Percentiles rank a stretch among this genome's conserved stretches.
Evolutionary conservation across 2,329 filamentous ascomycete genomes (phyloP).

Genomic region (Epichloe typhina): DNA sequence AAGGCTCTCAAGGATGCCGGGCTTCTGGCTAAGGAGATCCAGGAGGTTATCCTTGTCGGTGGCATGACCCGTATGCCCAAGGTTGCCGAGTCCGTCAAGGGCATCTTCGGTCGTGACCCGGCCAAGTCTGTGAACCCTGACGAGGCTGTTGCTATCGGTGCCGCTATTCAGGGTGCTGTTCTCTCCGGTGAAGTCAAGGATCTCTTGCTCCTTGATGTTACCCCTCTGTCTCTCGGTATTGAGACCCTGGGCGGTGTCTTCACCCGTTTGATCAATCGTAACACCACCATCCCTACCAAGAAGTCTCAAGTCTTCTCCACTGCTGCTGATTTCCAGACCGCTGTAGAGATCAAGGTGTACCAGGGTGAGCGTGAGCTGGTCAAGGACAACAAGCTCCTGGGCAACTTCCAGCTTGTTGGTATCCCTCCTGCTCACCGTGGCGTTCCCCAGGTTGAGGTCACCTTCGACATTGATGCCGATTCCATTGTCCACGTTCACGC

Average conservation of each 20-base stretch:
- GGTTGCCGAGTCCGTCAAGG: slow-evolving; percentile 91
- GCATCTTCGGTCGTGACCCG: slow-evolving; percentile 89
- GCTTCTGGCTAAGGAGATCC: slow-evolving; percentile 83
- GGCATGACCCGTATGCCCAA: slow-evolving; percentile 99
- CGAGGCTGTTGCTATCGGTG: slow-evolving; percentile 95
- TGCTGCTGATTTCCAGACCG: slow-evolving; percentile 94
- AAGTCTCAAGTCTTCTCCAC: slow-evolving; percentile 98
- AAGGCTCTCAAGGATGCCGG: slow-evolving; percentile 95
- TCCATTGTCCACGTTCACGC: slow-evolving; percentile 96
- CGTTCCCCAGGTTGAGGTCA: slow-evolving; percentile 93
- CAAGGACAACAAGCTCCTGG: slow-evolving; percentile 94
- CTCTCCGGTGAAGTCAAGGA: slow-evolving; percentile 95
- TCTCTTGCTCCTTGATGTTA: slow-evolving; percentile 88
- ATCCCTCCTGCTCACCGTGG: slow-evolving; percentile 96
- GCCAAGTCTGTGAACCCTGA: slow-evolving; percentile 98
- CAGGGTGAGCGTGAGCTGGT: slow-evolving; percentile 99
- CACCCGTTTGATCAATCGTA: slow-evolving; percentile 95
- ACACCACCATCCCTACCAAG: slow-evolving; percentile 98
- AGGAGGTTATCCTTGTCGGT: slow-evolving; percentile 95
- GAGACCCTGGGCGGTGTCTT: slow-evolving; percentile 97
- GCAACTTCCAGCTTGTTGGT: slow-evolving; percentile 98
- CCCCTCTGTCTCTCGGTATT: slow-evolving; percentile 91
- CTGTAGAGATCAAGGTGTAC: slow-evolving; percentile 99
- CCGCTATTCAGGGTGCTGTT: slow-evolving; percentile 92
- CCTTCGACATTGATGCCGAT: slow-evolving; percentile 96